These are phyloP conservation scores for Taphrina wiesneri DNA, from an alignment of 1,139 yeast species.

Conservation along the genomic window DNA sequence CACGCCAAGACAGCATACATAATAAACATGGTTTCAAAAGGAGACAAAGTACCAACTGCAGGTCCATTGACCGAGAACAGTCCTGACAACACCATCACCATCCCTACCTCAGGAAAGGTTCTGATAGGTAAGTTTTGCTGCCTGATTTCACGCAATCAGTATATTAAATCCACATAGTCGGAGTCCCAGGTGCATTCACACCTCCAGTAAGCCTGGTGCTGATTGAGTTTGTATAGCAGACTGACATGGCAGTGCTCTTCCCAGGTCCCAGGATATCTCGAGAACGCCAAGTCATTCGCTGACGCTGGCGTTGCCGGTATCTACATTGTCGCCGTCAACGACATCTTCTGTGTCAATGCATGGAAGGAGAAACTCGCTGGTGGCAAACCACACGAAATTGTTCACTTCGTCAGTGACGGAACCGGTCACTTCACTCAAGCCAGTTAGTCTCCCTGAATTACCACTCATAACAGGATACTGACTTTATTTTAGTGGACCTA, in stretches of 20 bases:
- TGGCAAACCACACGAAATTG: slow-evolving; percentile 38
- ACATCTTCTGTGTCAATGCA: slow-evolving; percentile 78
- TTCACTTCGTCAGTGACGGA: slow-evolving; percentile 75
- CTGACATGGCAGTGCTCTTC: slow-evolving; percentile 52
- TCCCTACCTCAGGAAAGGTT: slow-evolving; percentile 31
- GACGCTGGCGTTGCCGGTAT: slow-evolving; percentile 64
- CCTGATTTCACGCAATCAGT: neutral
- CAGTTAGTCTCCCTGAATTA: neutral
- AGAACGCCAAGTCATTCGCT: slow-evolving; percentile 54
- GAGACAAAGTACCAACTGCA: slow-evolving; percentile 20
- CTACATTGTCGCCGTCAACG: slow-evolving; percentile 76
- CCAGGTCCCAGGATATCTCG: slow-evolving; percentile 78
- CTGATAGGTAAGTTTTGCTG: neutral
- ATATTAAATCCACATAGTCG: slow-evolving; percentile 55
- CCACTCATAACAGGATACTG: neutral
- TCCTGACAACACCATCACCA: slow-evolving; percentile 30
- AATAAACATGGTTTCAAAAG: slow-evolving; percentile 6
- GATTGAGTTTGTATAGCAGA: neutral
- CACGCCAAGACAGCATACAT: neutral
- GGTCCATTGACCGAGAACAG: slow-evolving; percentile 31
- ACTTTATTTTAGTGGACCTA: slow-evolving; percentile 51
- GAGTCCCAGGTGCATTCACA: slow-evolving; percentile 66
- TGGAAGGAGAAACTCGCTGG: slow-evolving; percentile 61
- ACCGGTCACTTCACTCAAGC: slow-evolving; percentile 57
- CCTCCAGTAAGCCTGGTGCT: neutral